A percentile compares a stretch with the other conserved stretches of the same genome.
Conservation (phyloP, 1,284 basidiomycete genomes). For the Sanguinoderma infundibulare region DNA sequence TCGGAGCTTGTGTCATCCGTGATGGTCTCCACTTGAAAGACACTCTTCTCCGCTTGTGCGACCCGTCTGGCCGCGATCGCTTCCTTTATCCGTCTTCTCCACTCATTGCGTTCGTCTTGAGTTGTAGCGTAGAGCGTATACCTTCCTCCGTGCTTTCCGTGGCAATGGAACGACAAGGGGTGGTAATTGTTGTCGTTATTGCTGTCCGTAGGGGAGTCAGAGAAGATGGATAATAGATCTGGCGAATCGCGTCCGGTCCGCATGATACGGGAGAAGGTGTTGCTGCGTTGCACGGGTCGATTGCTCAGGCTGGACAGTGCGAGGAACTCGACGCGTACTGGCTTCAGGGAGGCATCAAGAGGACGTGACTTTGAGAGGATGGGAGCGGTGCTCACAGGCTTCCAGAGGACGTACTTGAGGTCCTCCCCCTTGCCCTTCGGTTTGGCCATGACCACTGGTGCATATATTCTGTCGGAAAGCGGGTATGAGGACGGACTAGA, state of each 20-base stretch:
- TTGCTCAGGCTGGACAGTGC: constrained; percentile 15
- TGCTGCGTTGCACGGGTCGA: constrained; percentile 23
- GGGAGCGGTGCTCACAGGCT: constrained; percentile 56
- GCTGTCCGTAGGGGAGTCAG: constrained; percentile 41
- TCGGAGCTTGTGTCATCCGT: constrained; percentile 84
- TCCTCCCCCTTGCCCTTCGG: constrained; percentile 72
- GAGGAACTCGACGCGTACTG: constrained; percentile 55
- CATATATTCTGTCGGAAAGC: neutral
- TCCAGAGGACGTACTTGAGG: constrained; percentile 79
- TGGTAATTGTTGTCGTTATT: constrained; percentile 40
- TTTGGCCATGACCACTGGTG: constrained; percentile 86
- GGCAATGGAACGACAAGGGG: constrained; percentile 84
- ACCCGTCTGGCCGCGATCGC: constrained; percentile 83
- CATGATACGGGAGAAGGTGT: constrained; percentile 25
- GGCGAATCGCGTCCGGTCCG: constrained; percentile 38
- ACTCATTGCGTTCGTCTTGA: constrained; percentile 72
- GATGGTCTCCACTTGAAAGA: constrained; percentile 86
- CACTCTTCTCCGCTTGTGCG: constrained; percentile 89
- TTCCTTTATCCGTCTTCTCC: constrained; percentile 89
- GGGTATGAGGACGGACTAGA: neutral
- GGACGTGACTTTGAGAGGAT: neutral
- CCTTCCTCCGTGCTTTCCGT: constrained; percentile 79
- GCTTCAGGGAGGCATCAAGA: constrained; percentile 47
- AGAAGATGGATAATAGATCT: constrained; percentile 41
- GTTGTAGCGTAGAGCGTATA: constrained; percentile 89